A percentile compares a stretch with the other conserved stretches of the same genome.
These are phyloP conservation scores for Corinectria fuckeliana DNA, from an alignment of 2,329 filamentous ascomycete genomes.

Conservation along the genomic window DNA sequence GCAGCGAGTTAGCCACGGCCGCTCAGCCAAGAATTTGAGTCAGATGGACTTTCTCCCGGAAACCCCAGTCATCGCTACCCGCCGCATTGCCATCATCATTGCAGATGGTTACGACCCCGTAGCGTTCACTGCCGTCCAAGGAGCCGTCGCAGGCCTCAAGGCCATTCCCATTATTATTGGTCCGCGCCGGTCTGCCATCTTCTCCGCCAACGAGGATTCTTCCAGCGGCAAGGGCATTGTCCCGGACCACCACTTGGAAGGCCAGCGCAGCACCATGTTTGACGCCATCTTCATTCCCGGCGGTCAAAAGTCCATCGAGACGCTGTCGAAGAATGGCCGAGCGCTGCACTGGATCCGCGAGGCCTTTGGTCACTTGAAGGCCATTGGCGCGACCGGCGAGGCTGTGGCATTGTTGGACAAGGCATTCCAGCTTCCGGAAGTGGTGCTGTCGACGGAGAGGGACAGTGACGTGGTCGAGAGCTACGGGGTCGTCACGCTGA, in stretches of 20 bases:
- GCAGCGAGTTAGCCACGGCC: conserved; percentile 66
- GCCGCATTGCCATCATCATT: conserved; percentile 73
- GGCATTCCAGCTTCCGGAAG: conserved; percentile 51
- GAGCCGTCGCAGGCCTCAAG: conserved; percentile 64
- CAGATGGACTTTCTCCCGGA: conserved; percentile 71
- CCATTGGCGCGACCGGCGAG: conserved; percentile 78
- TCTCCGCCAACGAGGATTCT: conserved; percentile 63
- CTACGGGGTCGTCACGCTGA: conserved; percentile 79
- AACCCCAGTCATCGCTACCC: conserved; percentile 71
- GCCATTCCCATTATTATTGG: conserved; percentile 78
- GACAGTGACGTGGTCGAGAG: conserved; percentile 62
- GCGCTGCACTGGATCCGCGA: conserved; percentile 80
- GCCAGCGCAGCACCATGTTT: conserved; percentile 80
- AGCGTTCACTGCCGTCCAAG: conserved; percentile 70
- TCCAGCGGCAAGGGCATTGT: conserved; percentile 59
- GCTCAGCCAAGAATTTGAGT: conserved; percentile 70
- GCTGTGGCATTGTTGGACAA: conserved; percentile 67
- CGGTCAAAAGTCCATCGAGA: conserved; percentile 67
- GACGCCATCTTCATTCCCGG: conserved; percentile 81
- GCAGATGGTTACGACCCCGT: conserved; percentile 77
- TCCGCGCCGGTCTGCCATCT: conserved; percentile 70
- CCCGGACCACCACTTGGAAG: conserved; percentile 81
- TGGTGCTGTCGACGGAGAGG: conserved; percentile 47
- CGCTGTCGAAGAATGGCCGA: conserved; percentile 72
- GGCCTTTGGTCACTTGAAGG: conserved; percentile 82